phyloP scores from a whole-genome alignment of 805 yeast genomes.

The Candida easanensis region DNA sequence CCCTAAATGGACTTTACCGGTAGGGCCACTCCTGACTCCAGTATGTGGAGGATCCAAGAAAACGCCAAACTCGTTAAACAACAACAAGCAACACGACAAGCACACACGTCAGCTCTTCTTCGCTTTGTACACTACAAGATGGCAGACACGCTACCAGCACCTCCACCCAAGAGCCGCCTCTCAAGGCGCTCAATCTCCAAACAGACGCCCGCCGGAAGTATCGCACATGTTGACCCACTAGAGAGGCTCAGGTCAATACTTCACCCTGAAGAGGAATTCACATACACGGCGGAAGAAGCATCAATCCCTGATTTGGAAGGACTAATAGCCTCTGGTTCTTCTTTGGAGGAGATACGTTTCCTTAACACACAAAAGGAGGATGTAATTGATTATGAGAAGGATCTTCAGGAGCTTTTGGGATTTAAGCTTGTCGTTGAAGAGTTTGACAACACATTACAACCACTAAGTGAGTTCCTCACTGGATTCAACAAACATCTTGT shows the following conservation, averaged over 20 bases:
- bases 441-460: conserved; percentile 34
- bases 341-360: conserved; percentile 21
- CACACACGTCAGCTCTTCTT: too few species aligned
- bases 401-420: conserved; percentile 17
- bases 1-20: too few species aligned
- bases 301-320: neutral
- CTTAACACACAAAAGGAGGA: conserved; percentile 1
- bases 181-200: conserved; percentile 1
- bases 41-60: too few species aligned
- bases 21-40: too few species aligned
- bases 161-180: neutral
- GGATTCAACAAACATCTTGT: conserved; percentile 58
- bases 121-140: too few species aligned
- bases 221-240: neutral
- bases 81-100: too few species aligned
- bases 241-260: neutral
- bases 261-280: neutral
- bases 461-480: conserved; percentile 50
- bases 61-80: too few species aligned
- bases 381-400: conserved; percentile 6
- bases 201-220: neutral
- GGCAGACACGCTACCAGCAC: neutral
- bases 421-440: conserved; percentile 16
- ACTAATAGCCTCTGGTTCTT: conserved; percentile 1
- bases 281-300: neutral